phyloP scores from a whole-genome alignment of 768 basidiomycete genomes.

The Pleurotus salmoneostramineus region DNA sequence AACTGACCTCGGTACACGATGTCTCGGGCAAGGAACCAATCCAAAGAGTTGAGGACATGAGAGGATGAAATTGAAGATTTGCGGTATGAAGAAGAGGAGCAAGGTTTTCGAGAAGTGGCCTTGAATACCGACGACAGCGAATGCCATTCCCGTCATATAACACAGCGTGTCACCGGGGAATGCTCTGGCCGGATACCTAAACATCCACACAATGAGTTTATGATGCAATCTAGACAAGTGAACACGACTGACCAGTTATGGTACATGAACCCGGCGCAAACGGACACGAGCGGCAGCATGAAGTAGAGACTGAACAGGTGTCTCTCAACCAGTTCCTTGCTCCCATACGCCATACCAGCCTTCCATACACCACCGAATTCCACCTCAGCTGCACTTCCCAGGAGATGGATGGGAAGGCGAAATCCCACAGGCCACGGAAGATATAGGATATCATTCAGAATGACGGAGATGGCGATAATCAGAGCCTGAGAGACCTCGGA shows the following conservation, averaged over 20 bases:
- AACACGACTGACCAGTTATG: constrained; percentile 81
- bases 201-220: constrained; percentile 7
- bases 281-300: constrained; percentile 91
- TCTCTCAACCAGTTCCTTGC: constrained; percentile 81
- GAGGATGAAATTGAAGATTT: constrained; percentile 95
- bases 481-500: constrained; percentile 93
- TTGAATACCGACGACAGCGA: constrained; percentile 95
- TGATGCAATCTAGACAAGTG: not conserved
- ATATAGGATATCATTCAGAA: constrained; percentile 89
- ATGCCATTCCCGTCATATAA: constrained; percentile 98
- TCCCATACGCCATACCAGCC: constrained; percentile 84
- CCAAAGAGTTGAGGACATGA: constrained; percentile 95
- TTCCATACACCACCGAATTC: constrained; percentile 78
- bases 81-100: constrained; percentile 94
- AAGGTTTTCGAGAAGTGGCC: constrained; percentile 97
- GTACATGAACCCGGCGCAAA: constrained; percentile 86
- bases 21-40: constrained; percentile 89
- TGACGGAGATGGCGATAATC: constrained; percentile 87
- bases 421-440: constrained; percentile 85
- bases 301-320: constrained; percentile 97
- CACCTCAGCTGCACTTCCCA: constrained; percentile 62
- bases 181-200: constrained; percentile 91
- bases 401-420: constrained; percentile 64
- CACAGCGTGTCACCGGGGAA: constrained; percentile 98
- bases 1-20: constrained; percentile 80